A percentile compares a stretch with the other conserved stretches of the same genome.
These are phyloP conservation scores for Microbotryum intermedium DNA, from an alignment of 1,284 basidiomycete species.

Conservation along the genomic window DNA sequence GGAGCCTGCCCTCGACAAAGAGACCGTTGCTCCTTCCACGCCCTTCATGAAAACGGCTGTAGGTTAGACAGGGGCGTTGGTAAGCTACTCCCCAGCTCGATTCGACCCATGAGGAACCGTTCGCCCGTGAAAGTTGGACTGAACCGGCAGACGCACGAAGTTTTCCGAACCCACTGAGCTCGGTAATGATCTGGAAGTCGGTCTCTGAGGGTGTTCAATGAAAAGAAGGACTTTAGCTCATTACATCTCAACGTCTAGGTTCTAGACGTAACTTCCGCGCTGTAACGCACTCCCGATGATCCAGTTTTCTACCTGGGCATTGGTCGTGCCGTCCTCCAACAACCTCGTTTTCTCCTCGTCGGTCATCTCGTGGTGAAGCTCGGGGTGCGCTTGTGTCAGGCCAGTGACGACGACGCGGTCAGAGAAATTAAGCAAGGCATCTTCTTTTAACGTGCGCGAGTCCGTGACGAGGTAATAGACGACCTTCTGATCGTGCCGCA, in stretches of 20 bases:
- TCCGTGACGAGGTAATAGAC: slow-evolving; percentile 23
- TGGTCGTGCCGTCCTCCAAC: slow-evolving; percentile 16
- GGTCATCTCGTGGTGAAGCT: too few species aligned
- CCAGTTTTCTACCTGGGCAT: slow-evolving; percentile 20
- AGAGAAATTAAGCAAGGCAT: slow-evolving; percentile 7
- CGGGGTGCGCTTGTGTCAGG: slow-evolving; percentile 12
- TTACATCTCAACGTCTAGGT: too few species aligned
- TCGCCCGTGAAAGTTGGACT: too few species aligned
- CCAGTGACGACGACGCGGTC: slow-evolving; percentile 14
- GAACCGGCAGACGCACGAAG: background rate
- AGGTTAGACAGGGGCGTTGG: too few species aligned
- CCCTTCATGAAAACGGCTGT: too few species aligned
- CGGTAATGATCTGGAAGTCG: background rate
- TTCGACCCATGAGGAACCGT: too few species aligned
- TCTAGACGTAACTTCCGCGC: too few species aligned
- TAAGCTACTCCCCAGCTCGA: too few species aligned
- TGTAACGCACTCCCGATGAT: background rate
- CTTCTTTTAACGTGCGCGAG: slow-evolving; percentile 8
- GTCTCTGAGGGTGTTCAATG: background rate
- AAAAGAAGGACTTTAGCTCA: too few species aligned
- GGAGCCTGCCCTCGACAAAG: too few species aligned
- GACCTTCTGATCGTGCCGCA: slow-evolving; percentile 4
- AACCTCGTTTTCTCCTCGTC: slow-evolving; percentile 2
- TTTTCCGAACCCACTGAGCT: background rate
- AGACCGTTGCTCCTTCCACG: too few species aligned